Base-by-base conservation (phyloP, 1,284 basidiomycete species). In the Apiotrichum laibachii region DNA sequence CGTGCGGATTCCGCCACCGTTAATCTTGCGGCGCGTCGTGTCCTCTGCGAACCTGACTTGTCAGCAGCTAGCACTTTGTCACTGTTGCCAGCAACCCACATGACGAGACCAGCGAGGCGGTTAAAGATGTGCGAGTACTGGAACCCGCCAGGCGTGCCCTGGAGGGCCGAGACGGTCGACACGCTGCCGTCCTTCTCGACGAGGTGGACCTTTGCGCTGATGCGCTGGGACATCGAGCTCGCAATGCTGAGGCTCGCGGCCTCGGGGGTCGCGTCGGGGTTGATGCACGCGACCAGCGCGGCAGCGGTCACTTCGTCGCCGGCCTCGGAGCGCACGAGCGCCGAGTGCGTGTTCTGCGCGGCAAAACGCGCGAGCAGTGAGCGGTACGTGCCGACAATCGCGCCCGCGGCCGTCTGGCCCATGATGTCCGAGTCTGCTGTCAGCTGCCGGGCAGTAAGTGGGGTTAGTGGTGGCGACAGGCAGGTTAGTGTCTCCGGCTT, bases 371-470 rank as follows among this genome's bases (percentile, higher is more conserved):
- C 18, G 26, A 43, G 18, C 22, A 44, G 6, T 1, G 47, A 50
- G n/a, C 54, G 54, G 37, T 35, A 57, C 19, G 40, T 16, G 49
- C 48, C 55, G 7, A 33, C 13, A 26, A 57, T 44, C 9, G 44
- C 34, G 5, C 34, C 42, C 4, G 35, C 49, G 21, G 44, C 34
- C 8, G 44, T 46, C 34, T 33, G 19, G 21, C 16, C 19, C 37
- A 57, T 51, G 22, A 51, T 18, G 43, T 51, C 55, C 19, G 34
- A 13, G 42, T 49, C 54, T 55, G 54, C 26, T 31, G 26, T 31
- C 26, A 31, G 22, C n/a, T 26, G 18, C 12, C 18, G 19, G 10
- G 16, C 33, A 33, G 33, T 35, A 18, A 21, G 18, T 18, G 40
- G 40, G 15, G 40, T 8, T 37, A 34, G n/a, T 21, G 13, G 33